These are phyloP conservation scores for Lophiostoma macrostomum DNA, from an alignment of 495 filamentous ascomycete genomes.

Conservation along the genomic window DNA sequence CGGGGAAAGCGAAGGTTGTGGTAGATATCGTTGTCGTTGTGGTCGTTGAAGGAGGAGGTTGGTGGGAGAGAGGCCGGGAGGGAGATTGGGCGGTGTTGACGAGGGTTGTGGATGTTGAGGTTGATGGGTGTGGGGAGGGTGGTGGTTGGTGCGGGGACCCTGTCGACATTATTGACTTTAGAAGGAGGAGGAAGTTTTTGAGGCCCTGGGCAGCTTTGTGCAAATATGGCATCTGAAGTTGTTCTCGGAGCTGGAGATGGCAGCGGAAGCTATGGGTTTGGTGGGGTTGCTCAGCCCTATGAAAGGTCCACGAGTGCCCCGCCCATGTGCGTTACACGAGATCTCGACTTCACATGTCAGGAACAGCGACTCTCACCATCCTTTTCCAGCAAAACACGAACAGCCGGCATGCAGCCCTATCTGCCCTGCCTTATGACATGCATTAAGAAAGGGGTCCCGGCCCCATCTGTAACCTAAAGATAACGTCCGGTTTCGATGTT, in stretches of 20 bases:
- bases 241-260: background rate
- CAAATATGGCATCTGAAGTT: background rate
- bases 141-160: background rate
- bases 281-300: too few relatives aligned
- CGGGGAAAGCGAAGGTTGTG: constrained; percentile 34
- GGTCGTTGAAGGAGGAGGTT: constrained; percentile 3
- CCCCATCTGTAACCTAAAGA: too few relatives aligned
- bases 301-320: too few relatives aligned
- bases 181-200: background rate
- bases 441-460: too few relatives aligned
- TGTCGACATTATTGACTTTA: too few relatives aligned
- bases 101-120: background rate
- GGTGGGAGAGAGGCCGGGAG: background rate
- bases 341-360: too few relatives aligned
- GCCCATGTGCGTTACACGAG: too few relatives aligned
- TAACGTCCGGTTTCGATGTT: too few relatives aligned
- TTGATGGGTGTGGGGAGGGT: background rate
- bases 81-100: background rate
- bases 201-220: background rate
- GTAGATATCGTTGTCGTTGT: background rate
- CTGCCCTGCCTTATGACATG: too few relatives aligned
- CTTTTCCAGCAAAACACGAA: too few relatives aligned
- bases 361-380: too few relatives aligned
- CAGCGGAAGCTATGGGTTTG: background rate
- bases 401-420: too few relatives aligned